Evolutionary conservation across 2,329 filamentous ascomycete species (phyloP).

Genomic region (Coniochaeta sp.): DNA sequence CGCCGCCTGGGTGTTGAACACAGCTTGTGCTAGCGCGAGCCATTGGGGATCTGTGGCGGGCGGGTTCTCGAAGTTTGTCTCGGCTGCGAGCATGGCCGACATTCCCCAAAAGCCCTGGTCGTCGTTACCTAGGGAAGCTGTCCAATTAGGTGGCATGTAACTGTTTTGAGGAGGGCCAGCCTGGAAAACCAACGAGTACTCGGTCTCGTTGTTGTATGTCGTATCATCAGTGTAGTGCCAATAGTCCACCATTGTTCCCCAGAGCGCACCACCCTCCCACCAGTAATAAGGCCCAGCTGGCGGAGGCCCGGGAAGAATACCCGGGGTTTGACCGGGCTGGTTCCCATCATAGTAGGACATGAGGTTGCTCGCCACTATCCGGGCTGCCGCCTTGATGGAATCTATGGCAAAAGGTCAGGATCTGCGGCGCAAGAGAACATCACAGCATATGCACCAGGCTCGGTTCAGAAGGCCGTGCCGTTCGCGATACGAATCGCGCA

Average conservation of each 20-base stretch:
- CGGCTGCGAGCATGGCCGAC: conserved; percentile 44
- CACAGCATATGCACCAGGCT: background rate
- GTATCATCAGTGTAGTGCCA: conserved; percentile 55
- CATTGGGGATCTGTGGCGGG: conserved; percentile 39
- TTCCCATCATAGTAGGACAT: conserved; percentile 37
- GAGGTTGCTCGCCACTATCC: conserved; percentile 34
- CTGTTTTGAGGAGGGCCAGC: conserved; percentile 16
- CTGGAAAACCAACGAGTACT: conserved; percentile 17
- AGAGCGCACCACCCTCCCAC: conserved; percentile 60
- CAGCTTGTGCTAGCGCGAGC: conserved; percentile 48
- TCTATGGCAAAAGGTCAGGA: conserved; percentile 1
- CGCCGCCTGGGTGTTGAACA: conserved; percentile 47
- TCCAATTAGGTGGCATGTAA: conserved; percentile 22
- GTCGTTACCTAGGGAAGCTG: conserved; percentile 41
- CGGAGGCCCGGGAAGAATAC: conserved; percentile 40
- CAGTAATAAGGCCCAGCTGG: conserved; percentile 49
- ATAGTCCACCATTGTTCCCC: conserved; percentile 57
- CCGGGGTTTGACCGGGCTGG: conserved; percentile 32
- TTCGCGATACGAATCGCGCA: background rate
- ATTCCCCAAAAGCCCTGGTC: conserved; percentile 63
- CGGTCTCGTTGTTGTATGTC: conserved; percentile 42
- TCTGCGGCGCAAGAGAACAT: background rate
- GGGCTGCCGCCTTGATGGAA: conserved; percentile 27
- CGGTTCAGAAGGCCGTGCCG: background rate
- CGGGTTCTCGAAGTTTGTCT: conserved; percentile 48